These are phyloP conservation scores for Kodamaea plutei DNA, from an alignment of 1,139 yeast species.

Conservation along the genomic window DNA sequence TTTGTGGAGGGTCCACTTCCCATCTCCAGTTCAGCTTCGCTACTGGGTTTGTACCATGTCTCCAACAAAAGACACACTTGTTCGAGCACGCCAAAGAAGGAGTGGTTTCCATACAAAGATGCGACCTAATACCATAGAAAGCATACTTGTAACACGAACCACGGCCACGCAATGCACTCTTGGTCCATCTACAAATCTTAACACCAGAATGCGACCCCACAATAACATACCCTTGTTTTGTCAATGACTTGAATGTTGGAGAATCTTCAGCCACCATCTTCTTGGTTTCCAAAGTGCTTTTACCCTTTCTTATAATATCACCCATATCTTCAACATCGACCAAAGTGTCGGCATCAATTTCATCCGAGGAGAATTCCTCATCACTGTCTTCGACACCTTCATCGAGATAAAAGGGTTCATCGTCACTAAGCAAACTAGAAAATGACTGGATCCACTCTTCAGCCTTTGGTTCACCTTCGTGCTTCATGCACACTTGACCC, in stretches of 20 bases:
- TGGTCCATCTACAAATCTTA: constrained; percentile 94
- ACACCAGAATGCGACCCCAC: constrained; percentile 96
- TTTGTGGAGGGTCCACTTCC: constrained; percentile 90
- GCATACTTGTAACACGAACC: constrained; percentile 95
- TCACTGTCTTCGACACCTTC: constrained; percentile 38
- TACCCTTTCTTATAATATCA: constrained; percentile 42
- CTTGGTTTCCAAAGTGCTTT: constrained; percentile 40
- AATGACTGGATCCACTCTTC: constrained; percentile 66
- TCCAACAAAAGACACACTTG: constrained; percentile 96
- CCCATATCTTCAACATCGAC: constrained; percentile 91
- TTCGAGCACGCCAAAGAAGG: constrained; percentile 92
- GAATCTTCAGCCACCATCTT: constrained; percentile 89
- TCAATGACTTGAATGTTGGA: constrained; percentile 82
- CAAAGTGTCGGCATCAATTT: constrained; percentile 35
- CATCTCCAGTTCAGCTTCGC: constrained; percentile 92
- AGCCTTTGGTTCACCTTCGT: constrained; percentile 57
- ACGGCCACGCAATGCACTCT: constrained; percentile 87
- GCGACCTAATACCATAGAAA: constrained; percentile 84
- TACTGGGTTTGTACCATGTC: constrained; percentile 96
- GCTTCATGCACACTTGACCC: constrained; percentile 82
- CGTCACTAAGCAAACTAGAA: constrained; percentile 56
- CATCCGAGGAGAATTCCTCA: constrained; percentile 45
- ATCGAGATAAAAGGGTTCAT: constrained; percentile 56
- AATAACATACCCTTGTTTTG: constrained; percentile 89
- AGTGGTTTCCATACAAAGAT: constrained; percentile 93